Conservation (phyloP, 495 filamentous ascomycete genomes). For the Staphylotrichum tortipilum region DNA sequence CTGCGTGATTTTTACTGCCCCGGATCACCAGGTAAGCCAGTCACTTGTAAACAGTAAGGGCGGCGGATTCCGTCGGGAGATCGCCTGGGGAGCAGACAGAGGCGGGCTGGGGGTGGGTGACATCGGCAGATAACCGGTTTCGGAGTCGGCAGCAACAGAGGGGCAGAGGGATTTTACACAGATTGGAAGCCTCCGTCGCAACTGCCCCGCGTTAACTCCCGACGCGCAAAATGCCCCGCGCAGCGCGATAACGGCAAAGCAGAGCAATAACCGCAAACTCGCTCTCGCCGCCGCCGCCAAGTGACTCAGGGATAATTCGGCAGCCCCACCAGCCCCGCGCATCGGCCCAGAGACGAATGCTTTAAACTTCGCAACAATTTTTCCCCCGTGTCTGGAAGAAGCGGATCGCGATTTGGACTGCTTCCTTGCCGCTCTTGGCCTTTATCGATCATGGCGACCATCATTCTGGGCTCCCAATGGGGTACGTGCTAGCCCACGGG, state of each 20-base stretch:
- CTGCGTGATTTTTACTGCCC: no score
- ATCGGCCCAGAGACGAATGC: not conserved
- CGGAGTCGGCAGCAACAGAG: not conserved
- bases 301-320: slow-evolving; percentile 10
- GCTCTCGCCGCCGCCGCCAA: no score
- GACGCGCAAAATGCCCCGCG: not conserved
- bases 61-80: no score
- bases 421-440: slow-evolving; percentile 9
- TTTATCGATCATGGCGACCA: slow-evolving; percentile 18
- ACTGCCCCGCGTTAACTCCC: not conserved
- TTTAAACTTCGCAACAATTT: slow-evolving; percentile 9
- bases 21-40: no score
- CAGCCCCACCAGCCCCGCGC: slow-evolving; percentile 9
- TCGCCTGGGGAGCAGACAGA: no score
- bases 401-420: slow-evolving; percentile 5
- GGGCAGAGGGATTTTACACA: not conserved
- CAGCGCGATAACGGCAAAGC: not conserved
- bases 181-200: not conserved
- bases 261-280: no score
- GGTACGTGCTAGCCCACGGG: slow-evolving; percentile 9
- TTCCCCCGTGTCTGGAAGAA: slow-evolving; percentile 5
- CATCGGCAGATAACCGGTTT: not conserved
- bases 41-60: no score
- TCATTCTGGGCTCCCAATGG: slow-evolving; percentile 28
- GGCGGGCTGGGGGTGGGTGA: no score